A percentile compares a stretch with the other conserved stretches of the same genome.
These are phyloP conservation scores for Galerina marginata DNA, from an alignment of 768 basidiomycete genomes.

Conservation along the genomic window DNA sequence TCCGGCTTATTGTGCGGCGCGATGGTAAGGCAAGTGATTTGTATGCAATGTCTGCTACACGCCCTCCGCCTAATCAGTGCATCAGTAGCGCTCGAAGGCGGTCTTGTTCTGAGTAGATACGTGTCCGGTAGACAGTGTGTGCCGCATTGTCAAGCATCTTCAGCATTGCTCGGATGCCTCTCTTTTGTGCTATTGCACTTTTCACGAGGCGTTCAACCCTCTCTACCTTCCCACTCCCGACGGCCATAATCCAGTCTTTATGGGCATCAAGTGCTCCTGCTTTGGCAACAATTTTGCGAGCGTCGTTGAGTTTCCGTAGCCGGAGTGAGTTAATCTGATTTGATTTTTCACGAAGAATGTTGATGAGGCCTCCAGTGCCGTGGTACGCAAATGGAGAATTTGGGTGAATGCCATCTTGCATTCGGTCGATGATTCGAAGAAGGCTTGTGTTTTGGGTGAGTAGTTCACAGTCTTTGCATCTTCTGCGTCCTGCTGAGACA, in stretches of 20 bases:
- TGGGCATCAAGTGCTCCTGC: constrained; percentile 14
- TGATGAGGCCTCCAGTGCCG: constrained; percentile 6
- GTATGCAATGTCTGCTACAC: constrained; percentile 26
- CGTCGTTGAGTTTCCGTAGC: constrained; percentile 18
- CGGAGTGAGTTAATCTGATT: constrained; percentile 6
- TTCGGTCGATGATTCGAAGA: constrained; percentile 4
- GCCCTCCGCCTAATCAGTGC: constrained; percentile 20
- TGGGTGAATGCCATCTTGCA: constrained; percentile 7
- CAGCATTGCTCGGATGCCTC: constrained; percentile 18
- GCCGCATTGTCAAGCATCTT: constrained; percentile 13
- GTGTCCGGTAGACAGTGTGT: constrained; percentile 19
- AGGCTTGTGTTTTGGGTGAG: background rate
- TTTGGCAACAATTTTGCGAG: constrained; percentile 18
- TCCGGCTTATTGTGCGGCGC: constrained; percentile 10
- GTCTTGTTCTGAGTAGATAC: constrained; percentile 26
- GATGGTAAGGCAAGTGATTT: constrained; percentile 20
- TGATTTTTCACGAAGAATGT: constrained; percentile 1
- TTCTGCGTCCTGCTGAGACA: no score
- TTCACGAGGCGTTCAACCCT: constrained; percentile 20
- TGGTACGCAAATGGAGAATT: constrained; percentile 11
- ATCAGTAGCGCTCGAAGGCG: constrained; percentile 17
- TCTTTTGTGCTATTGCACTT: constrained; percentile 7
- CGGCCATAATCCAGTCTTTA: constrained; percentile 24
- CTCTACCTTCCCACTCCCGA: constrained; percentile 24
- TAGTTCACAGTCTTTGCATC: background rate